phyloP scores from a whole-genome alignment of 805 yeast genomes.

The Saturnispora diversa region DNA sequence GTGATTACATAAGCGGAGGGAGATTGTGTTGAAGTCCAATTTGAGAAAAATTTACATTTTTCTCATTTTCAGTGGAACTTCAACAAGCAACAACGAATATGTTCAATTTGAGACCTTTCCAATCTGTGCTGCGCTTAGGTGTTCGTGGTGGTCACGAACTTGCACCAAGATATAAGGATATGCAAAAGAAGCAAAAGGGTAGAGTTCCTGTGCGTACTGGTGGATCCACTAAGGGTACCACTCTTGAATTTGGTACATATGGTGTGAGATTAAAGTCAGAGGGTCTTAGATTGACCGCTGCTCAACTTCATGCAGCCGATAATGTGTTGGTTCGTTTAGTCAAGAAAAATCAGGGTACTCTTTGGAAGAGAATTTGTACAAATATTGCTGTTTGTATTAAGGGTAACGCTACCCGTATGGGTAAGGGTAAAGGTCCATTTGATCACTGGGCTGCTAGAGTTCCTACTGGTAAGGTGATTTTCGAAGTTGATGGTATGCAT shows the following conservation, averaged over 20 bases:
- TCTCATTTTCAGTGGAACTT: background rate
- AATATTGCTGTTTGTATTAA: constrained; percentile 88
- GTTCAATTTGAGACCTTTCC: constrained; percentile 9
- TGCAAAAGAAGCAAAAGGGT: constrained; percentile 83
- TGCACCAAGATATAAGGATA: constrained; percentile 65
- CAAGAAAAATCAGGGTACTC: constrained; percentile 66
- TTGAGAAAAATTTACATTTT: background rate
- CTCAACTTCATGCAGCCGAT: constrained; percentile 87
- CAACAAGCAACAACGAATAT: background rate
- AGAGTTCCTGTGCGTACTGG: constrained; percentile 92
- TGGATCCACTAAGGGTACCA: constrained; percentile 84
- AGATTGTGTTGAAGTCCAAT: too few relatives aligned
- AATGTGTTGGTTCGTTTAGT: constrained; percentile 74
- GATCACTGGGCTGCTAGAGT: constrained; percentile 96
- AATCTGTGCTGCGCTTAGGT: constrained; percentile 2
- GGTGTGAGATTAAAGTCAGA: constrained; percentile 86
- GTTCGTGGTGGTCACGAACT: constrained; percentile 44
- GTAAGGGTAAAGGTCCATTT: constrained; percentile 97
- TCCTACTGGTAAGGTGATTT: constrained; percentile 88
- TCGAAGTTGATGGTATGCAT: constrained; percentile 74
- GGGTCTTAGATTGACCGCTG: constrained; percentile 79
- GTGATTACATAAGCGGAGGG: too few relatives aligned
- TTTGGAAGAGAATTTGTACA: constrained; percentile 75
- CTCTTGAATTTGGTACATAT: constrained; percentile 69
- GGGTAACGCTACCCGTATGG: constrained; percentile 99